Evolutionary conservation across 1,284 basidiomycete genomes (phyloP).

Genomic region (Lentinus polychrous): DNA sequence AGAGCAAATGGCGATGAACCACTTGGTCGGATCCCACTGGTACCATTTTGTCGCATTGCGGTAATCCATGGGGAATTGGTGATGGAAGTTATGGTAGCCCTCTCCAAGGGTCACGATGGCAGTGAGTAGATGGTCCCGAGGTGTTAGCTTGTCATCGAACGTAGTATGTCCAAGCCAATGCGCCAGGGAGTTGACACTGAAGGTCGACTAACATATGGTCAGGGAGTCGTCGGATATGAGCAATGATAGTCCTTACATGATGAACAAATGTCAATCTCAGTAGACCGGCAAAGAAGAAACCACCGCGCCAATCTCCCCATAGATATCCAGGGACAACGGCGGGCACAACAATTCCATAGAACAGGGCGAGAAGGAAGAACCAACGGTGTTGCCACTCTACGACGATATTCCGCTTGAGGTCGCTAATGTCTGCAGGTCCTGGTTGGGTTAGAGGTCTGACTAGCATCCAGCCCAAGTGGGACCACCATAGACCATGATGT

Average conservation of each 20-base stretch:
- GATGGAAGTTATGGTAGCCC: conserved; percentile 85
- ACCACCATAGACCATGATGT: conserved; percentile 65
- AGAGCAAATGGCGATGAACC: conserved; percentile 73
- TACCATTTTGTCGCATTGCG: conserved; percentile 66
- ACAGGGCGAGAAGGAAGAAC: conserved; percentile 40
- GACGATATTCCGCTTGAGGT: conserved; percentile 68
- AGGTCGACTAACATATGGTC: conserved; percentile 55
- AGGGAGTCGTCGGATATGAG: not conserved
- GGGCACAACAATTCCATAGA: conserved; percentile 72
- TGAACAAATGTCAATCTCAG: conserved; percentile 65
- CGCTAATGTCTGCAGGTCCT: conserved; percentile 73
- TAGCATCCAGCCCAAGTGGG: conserved; percentile 88
- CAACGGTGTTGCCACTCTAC: conserved; percentile 79
- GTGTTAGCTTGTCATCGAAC: conserved; percentile 80
- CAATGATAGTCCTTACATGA: conserved; percentile 48
- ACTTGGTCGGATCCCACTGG: conserved; percentile 66
- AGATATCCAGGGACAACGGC: conserved; percentile 65
- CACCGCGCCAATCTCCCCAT: conserved; percentile 81
- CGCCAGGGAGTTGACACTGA: conserved; percentile 89
- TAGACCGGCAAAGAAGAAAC: conserved; percentile 75
- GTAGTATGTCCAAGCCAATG: conserved; percentile 84
- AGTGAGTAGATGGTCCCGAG: conserved; percentile 79
- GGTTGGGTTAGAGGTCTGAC: conserved; percentile 73
- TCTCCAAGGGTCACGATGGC: conserved; percentile 85
- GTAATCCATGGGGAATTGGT: conserved; percentile 83